These are phyloP conservation scores for Serendipita sp. DNA, from an alignment of 768 basidiomycete species.

Conservation along the genomic window DNA sequence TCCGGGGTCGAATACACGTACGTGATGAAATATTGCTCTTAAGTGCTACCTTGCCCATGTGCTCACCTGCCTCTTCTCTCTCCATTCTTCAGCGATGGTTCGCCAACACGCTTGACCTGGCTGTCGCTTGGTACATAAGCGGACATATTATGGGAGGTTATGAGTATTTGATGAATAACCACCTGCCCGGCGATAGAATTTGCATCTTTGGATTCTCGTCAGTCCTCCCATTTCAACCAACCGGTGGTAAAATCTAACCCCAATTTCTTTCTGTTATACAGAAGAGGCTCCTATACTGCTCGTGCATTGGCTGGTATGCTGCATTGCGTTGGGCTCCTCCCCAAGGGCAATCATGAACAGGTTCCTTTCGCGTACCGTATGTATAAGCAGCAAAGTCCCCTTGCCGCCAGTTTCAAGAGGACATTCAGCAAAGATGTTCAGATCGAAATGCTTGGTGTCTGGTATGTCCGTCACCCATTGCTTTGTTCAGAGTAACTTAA, in stretches of 20 bases:
- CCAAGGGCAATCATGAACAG: constrained; percentile 26
- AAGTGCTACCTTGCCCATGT: too few relatives aligned
- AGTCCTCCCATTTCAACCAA: neutral
- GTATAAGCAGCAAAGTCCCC: constrained; percentile 26
- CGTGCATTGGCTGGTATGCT: constrained; percentile 68
- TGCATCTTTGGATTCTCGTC: constrained; percentile 70
- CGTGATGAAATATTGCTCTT: too few relatives aligned
- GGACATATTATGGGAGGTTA: neutral
- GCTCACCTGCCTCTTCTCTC: too few relatives aligned
- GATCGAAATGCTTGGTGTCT: constrained; percentile 69
- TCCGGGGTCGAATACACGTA: constrained; percentile 35
- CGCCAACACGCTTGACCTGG: constrained; percentile 48
- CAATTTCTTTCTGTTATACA: neutral
- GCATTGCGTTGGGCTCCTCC: constrained; percentile 14
- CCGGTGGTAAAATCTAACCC: neutral
- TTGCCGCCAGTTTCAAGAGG: constrained; percentile 44
- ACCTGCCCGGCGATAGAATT: constrained; percentile 37
- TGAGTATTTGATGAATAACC: constrained; percentile 3
- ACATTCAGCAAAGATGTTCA: constrained; percentile 49
- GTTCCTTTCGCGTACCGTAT: constrained; percentile 53
- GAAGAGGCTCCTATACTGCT: constrained; percentile 45
- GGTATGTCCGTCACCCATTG: constrained; percentile 25
- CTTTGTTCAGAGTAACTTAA: neutral
- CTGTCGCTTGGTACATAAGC: constrained; percentile 49
- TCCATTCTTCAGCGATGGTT: constrained; percentile 21